Conservation (phyloP, 352 stramenopile genomes). For the Saprolegnia parasitica region DNA sequence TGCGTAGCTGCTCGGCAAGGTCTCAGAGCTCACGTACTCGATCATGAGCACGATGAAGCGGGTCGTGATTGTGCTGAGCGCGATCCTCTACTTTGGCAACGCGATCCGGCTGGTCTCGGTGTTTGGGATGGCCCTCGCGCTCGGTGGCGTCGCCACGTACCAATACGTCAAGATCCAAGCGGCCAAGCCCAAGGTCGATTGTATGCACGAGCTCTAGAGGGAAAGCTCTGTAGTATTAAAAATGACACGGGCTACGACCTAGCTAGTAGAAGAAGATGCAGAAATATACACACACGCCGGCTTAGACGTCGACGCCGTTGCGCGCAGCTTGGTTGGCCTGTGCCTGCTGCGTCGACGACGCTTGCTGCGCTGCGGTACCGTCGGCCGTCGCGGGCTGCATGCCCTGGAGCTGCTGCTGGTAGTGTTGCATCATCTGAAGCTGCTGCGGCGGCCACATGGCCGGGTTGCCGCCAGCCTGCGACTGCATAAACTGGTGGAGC, state of each 20-base stretch:
- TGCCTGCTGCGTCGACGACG: constrained; percentile 4
- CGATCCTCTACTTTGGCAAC: constrained; percentile 82
- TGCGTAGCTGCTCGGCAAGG: constrained; percentile 79
- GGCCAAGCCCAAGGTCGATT: constrained; percentile 26
- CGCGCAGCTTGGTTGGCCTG: constrained; percentile 8
- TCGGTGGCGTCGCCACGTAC: constrained; percentile 68
- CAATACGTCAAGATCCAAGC: constrained; percentile 67
- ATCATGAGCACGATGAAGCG: constrained; percentile 90
- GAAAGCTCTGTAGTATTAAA: constrained; percentile 31
- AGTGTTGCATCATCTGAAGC: constrained; percentile 85
- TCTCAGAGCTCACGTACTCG: constrained; percentile 84
- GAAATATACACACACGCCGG: constrained; percentile 4
- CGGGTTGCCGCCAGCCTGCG: constrained; percentile 53
- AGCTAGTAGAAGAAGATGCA: not conserved
- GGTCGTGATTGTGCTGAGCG: constrained; percentile 81
- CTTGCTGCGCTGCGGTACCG: constrained; percentile 2
- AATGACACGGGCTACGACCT: constrained; percentile 32
- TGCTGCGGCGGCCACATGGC: constrained; percentile 73
- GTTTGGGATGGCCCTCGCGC: constrained; percentile 62
- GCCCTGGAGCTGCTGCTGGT: constrained; percentile 75
- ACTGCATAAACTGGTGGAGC: constrained; percentile 83
- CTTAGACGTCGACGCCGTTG: constrained; percentile 26
- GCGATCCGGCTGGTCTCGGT: constrained; percentile 63
- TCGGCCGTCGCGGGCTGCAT: constrained; percentile 22
- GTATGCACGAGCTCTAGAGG: constrained; percentile 2